Evolutionary conservation across 495 filamentous ascomycete species (phyloP), one percentile per base, ranked within the genome.

Genomic region (Pseudomonodictys pantanalensis): DNA sequence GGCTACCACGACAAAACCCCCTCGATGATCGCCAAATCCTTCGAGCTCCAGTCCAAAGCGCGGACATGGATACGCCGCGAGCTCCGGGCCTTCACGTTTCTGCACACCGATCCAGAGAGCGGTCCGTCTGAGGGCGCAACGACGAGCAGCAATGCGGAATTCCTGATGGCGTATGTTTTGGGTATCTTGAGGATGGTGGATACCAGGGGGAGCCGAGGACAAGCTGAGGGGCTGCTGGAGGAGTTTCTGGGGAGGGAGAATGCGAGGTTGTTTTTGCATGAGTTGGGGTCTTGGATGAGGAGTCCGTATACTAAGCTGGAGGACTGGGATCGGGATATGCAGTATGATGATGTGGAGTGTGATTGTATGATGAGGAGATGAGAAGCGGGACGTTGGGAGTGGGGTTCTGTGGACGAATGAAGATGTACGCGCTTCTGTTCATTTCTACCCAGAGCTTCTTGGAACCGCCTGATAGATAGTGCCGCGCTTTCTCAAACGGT

Each of bases 181-280:
- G 88, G 88, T 29, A 91, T 98, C 43, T 75, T 98, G 35, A 95
- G 91, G 65, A 90, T 88, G 0, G 85, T 95, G 18, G 92, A 98
- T 69, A 79, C 93, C n/a, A 91, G 91, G 67, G 88, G 85, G 8
- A 88, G 87, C 66, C 81, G 81, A 11, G 91, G 92, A 3, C 87
- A 92, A 58, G 91, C 93, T 0, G 91, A 96, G 69, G 87, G 91
- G 30, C 84, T 97, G 76, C 71, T 97, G n/a, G 74, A 84, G 15
- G 92, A 96, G 33, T 96, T 92, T 60, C 68, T 98, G 0, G 92
- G 91, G 2, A 77, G 87, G 30, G 84, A 86, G 23, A 84, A 96
- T 72, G 82, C 91, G 8, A 75, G 81, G 7, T 70, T 96, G 48
- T 93, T 98, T 60, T 72, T 95, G 45, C 91, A 96, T 73, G 91